These are phyloP conservation scores for Voacanga thouarsii DNA, from an alignment of 257 asterid species.

Conservation along the genomic window DNA sequence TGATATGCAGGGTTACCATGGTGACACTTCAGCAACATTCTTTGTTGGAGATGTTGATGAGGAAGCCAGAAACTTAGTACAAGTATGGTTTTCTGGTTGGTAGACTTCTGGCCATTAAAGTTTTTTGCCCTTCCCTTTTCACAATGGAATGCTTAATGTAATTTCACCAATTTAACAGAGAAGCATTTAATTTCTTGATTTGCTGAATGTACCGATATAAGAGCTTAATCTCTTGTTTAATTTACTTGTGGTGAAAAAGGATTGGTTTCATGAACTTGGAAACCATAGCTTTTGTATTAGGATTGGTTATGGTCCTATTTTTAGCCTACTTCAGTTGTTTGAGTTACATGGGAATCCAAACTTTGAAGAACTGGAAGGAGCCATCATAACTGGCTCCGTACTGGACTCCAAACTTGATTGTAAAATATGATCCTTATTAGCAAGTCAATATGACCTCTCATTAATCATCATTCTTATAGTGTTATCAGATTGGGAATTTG, in stretches of 20 bases:
- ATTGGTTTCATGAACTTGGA: background rate
- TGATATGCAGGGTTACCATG: conserved; percentile 84
- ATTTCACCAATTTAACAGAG: background rate
- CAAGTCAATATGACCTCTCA: background rate
- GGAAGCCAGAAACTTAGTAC: conserved; percentile 74
- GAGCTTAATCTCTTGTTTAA: background rate
- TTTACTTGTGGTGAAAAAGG: background rate
- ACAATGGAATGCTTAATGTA: background rate
- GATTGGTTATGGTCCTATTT: background rate
- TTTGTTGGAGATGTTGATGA: conserved; percentile 82
- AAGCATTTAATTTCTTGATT: background rate
- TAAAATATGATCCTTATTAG: background rate
- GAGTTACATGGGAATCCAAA: background rate
- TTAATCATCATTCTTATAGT: background rate
- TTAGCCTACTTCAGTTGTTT: background rate
- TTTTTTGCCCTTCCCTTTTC: background rate
- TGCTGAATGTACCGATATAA: background rate
- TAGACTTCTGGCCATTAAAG: background rate
- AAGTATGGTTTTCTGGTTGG: conserved; percentile 53
- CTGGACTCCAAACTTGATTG: background rate
- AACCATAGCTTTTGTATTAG: background rate
- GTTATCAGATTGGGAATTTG: background rate
- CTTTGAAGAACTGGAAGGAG: background rate
- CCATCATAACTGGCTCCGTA: background rate
- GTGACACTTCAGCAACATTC: conserved; percentile 92